Base-by-base conservation (phyloP, 2,329 filamentous ascomycete species). In the Nemania serpens region DNA sequence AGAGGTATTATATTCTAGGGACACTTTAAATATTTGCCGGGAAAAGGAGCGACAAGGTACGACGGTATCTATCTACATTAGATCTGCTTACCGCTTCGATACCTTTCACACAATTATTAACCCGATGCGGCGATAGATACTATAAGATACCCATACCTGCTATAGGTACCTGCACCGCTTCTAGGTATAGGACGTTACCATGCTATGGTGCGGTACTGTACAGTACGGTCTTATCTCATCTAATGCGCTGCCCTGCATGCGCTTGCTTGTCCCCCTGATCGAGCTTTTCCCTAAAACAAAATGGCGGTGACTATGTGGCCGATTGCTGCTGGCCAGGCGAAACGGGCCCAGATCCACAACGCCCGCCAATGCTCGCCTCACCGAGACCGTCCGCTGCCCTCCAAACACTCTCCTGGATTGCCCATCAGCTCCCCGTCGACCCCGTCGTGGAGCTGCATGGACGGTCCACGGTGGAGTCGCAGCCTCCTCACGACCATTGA, bases 291-390 rank as follows among this genome's bases (percentile, higher is more conserved):
- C 53, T 37, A 42, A 62, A 59, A 57, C 29, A 63, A 69, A 73
- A 69, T 69, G 64, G 71, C 71, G 71, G 71, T 73, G 71, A 73
- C 70, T 53, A 72, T 71, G 70, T 73, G 71, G 68, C 66, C 67
- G 62, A 65, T 29, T 66, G 56, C 70, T 55, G 63, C 66, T 72
- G 69, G 71, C 63, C 64, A 67, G 63, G 62, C 63, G 55, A 20
- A 62, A 65, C 60, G 64, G 62, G 43, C 39, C 56, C 45, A 29
- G 65, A 50, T 71, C 70, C 71, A 72, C 70, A 59, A 43, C 65
- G 62, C 65, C 62, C 66, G 68, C 69, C 68, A 58, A 56, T 65
- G 61, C 67, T 58, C 65, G 68, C 69, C 69, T 70, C 69, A 67
- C 62, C 68, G 62, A 62, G 58, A 57, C 58, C 59, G 63, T 63